phyloP scores from a whole-genome alignment of 1,284 basidiomycete genomes.

The Cryptococcus wingfieldii region DNA sequence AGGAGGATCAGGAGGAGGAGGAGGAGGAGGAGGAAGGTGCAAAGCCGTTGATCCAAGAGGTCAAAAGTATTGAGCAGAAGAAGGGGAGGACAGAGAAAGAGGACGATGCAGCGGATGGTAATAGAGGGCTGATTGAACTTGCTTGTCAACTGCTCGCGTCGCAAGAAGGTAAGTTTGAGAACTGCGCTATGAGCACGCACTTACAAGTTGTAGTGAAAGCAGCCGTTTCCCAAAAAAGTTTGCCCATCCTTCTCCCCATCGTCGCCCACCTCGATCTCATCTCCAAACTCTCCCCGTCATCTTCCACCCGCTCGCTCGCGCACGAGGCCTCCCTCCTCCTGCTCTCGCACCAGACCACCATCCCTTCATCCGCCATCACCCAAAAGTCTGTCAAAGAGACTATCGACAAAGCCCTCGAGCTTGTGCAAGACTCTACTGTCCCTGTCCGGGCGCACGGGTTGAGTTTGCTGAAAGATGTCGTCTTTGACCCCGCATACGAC shows the following conservation, averaged over 20 bases:
- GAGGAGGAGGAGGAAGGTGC: neutral
- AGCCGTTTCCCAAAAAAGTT: constrained; percentile 53
- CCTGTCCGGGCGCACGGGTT: constrained; percentile 95
- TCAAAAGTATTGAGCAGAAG: constrained; percentile 34
- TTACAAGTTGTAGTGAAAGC: neutral
- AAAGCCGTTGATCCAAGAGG: constrained; percentile 8
- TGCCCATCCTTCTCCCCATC: constrained; percentile 67
- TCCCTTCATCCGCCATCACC: neutral
- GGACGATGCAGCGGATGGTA: constrained; percentile 14
- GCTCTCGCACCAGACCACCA: constrained; percentile 11
- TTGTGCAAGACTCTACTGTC: constrained; percentile 84
- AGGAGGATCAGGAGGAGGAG: neutral
- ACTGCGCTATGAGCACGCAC: neutral
- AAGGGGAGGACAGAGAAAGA: constrained; percentile 26
- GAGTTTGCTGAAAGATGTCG: constrained; percentile 71
- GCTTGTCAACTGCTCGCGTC: constrained; percentile 60
- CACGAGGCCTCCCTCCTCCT: constrained; percentile 55
- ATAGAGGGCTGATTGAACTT: constrained; percentile 58
- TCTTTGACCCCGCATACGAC: constrained; percentile 49
- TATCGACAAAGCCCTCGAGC: constrained; percentile 81
- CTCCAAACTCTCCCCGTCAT: constrained; percentile 49
- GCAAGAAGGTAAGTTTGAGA: constrained; percentile 62
- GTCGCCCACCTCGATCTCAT: constrained; percentile 62
- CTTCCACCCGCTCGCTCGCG: constrained; percentile 59
- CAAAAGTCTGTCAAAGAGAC: constrained; percentile 52